These are phyloP conservation scores for Monilinia fructigena DNA, from an alignment of 2,329 filamentous ascomycete genomes.

Conservation along the genomic window DNA sequence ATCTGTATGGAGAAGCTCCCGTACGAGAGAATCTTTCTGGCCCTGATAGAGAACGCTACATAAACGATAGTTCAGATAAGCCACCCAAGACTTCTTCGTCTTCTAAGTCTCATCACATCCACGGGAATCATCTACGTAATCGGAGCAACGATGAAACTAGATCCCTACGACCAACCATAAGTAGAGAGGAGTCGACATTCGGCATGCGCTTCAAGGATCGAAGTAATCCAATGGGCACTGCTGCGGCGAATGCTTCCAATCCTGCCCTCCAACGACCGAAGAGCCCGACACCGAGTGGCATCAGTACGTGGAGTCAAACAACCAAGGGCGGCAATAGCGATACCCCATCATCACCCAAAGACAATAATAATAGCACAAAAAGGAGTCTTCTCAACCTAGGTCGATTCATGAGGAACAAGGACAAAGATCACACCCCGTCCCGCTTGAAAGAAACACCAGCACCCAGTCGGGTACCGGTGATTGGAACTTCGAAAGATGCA, in stretches of 20 bases:
- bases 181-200: conserved; percentile 68
- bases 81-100: conserved; percentile 64
- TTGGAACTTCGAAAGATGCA: conserved; percentile 35
- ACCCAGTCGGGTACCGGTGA: conserved; percentile 53
- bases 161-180: conserved; percentile 67
- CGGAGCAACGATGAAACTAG: conserved; percentile 66
- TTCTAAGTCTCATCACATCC: conserved; percentile 58
- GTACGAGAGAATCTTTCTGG: conserved; percentile 68
- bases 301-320: conserved; percentile 53
- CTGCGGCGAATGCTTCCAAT: conserved; percentile 35
- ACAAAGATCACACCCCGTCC: conserved; percentile 53
- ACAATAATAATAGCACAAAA: conserved; percentile 35
- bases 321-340: conserved; percentile 40
- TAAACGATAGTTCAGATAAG: conserved; percentile 47
- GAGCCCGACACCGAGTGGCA: conserved; percentile 77
- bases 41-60: conserved; percentile 67
- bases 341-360: conserved; percentile 49
- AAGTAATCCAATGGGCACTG: conserved; percentile 36
- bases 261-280: conserved; percentile 59
- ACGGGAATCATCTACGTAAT: conserved; percentile 68
- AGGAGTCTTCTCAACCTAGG: conserved; percentile 35
- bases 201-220: conserved; percentile 53
- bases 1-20: conserved; percentile 73
- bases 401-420: conserved; percentile 45
- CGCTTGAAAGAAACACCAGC: conserved; percentile 50